Evolutionary conservation across 441 rosid species (phyloP).

Genomic region (Croton setiger): DNA sequence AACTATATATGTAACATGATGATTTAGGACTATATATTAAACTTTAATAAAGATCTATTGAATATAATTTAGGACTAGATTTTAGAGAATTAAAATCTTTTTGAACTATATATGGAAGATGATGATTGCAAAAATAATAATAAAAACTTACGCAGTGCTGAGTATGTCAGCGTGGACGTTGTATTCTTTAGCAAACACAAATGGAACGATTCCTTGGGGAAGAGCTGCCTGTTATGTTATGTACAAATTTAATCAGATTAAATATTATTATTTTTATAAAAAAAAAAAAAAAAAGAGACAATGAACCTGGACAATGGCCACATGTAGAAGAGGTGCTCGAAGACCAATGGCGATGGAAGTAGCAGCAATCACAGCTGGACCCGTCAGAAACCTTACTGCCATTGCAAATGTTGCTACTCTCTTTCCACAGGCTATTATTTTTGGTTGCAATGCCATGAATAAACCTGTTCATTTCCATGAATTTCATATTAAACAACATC

Average conservation of each 20-base stretch:
- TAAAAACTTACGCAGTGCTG: conserved; percentile 75
- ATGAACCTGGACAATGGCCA: conserved; percentile 80
- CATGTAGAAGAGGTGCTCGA: conserved; percentile 72
- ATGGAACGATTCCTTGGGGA: conserved; percentile 89
- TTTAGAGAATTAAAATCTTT: no score
- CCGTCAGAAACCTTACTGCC: conserved; percentile 88
- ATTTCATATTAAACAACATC: neutral
- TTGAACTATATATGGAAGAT: no score
- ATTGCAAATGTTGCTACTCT: conserved; percentile 82
- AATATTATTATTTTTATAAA: neutral
- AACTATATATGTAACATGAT: no score
- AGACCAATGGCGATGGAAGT: conserved; percentile 80
- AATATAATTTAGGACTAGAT: no score
- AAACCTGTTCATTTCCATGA: conserved; percentile 38
- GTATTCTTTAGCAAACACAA: conserved; percentile 85
- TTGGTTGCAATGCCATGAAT: conserved; percentile 92
- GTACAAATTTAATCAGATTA: neutral
- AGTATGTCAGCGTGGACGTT: conserved; percentile 86
- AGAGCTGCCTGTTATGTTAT: conserved; percentile 65
- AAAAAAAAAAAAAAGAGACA: neutral
- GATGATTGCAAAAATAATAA: no score
- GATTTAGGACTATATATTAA: no score
- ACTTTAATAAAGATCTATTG: no score
- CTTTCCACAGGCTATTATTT: conserved; percentile 80
- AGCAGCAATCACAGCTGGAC: conserved; percentile 94